Conservation (phyloP, 2,329 filamentous ascomycete genomes). For the Aspergillus neotritici region DNA sequence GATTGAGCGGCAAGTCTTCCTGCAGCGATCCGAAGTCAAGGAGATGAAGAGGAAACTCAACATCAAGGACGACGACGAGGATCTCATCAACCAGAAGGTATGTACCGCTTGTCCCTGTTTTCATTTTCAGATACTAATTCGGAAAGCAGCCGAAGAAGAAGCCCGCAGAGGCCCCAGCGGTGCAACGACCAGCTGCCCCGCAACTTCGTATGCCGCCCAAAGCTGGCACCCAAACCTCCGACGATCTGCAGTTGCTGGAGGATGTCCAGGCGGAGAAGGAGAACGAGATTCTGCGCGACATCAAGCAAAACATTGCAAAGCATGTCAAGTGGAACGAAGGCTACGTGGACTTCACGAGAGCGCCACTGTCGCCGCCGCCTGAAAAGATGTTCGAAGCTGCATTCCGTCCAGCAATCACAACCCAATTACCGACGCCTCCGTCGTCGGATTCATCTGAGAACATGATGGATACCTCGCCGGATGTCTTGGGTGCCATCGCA, state of each 20-base stretch:
- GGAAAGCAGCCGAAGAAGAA: slow-evolving; percentile 64
- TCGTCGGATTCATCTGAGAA: slow-evolving; percentile 46
- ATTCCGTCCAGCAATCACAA: slow-evolving; percentile 64
- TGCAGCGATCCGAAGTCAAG: slow-evolving; percentile 76
- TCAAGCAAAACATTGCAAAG: slow-evolving; percentile 80
- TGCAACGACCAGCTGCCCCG: slow-evolving; percentile 57
- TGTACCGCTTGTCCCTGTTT: slow-evolving; percentile 28
- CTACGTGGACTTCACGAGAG: slow-evolving; percentile 80
- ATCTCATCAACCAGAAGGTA: slow-evolving; percentile 91
- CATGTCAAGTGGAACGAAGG: slow-evolving; percentile 89
- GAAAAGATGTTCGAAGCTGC: slow-evolving; percentile 57
- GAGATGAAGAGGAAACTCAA: slow-evolving; percentile 80
- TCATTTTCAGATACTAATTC: slow-evolving; percentile 30
- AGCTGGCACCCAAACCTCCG: slow-evolving; percentile 67
- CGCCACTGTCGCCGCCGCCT: slow-evolving; percentile 72
- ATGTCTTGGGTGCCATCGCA: slow-evolving; percentile 27
- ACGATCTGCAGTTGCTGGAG: slow-evolving; percentile 70
- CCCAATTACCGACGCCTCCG: slow-evolving; percentile 55
- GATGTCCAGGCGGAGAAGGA: slow-evolving; percentile 77
- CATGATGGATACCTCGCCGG: slow-evolving; percentile 34
- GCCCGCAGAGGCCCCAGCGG: slow-evolving; percentile 53
- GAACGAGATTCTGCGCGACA: slow-evolving; percentile 71
- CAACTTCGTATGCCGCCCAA: slow-evolving; percentile 66
- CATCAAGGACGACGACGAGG: slow-evolving; percentile 90
- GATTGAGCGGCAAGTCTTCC: slow-evolving; percentile 71